Base-by-base conservation (phyloP, 2,329 filamentous ascomycete species). In the Nemania sp. region DNA sequence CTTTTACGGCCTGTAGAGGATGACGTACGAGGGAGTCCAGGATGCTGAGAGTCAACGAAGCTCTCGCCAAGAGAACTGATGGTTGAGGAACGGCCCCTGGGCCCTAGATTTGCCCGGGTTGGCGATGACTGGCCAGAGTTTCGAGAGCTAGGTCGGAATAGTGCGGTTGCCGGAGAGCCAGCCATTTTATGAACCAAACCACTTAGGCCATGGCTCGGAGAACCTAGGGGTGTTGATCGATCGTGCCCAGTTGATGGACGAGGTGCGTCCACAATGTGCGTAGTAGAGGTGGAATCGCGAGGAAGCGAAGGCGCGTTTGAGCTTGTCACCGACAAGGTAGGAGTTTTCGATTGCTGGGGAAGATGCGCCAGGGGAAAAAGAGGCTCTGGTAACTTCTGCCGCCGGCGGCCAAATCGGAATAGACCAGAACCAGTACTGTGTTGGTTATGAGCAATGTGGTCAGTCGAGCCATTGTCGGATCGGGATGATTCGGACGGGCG, bases 1-100 rank as follows among this genome's bases (percentile, higher is more conserved):
- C 93, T 97, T 72, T 92, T 94, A 49, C 94, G 83, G 5, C 92
- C 91, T n/a, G 88, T 93, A 0, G 91, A 96, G 1, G 88, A 90
- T 1, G 92, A 96, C 5, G 85, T 92, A 46, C 91, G 81, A n/a
- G 84, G 72, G 20, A 82, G 82, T 3, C 86, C 85, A 3, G 87
- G 84, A 6, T 83, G 77, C 5, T 88, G 80, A 49, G 86, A 83
- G 28, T 88, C 89, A 49, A 86, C 84, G 1, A 87, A 90, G 49
- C 83, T 80, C 59, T 88, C 85, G 15, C 86, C 84, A 37, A 93
- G 72, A 1, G 93, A 97, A 65, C 89, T 92, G 75, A 96, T 81
- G 0, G 94, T 97, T 5, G 92, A 96, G 15, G 94, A 96, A 61
- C 94, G 83, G 47, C 87, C 89, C 62, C 92, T 81, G 45, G 86